Base-by-base conservation (phyloP, 2,329 filamentous ascomycete genomes). In the Alternaria arborescens region DNA sequence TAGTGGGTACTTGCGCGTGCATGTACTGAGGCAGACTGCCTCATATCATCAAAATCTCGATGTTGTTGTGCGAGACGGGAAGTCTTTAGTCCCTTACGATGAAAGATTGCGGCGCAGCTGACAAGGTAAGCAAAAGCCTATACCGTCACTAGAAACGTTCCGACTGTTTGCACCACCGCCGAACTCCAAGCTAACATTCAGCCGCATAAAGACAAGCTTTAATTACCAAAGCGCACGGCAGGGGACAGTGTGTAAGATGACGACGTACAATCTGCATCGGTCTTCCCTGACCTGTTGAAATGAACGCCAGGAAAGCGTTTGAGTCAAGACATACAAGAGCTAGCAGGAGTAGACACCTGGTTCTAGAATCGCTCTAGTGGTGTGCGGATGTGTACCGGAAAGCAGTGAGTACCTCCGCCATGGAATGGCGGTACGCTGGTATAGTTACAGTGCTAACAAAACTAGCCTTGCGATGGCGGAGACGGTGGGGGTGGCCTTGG, bases 141-240 rank as follows among this genome's bases (percentile, higher is more conserved):
- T 24, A 20, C 20, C 22, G 7, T 16, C 20, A 16, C 12, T 8
- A 20, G 84, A 87, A 67, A 83, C 83, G 0, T 65, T 86, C 4
- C 71, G 83, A 1, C 71, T 87, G 0, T 83, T 84, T 46, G 79
- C 83, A 11, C 84, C 85, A 0, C 75, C 87, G 8, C 84, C 85
- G 0, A 82, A 82, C 24, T 83, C 80, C 0, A 80, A 86, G 52
- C 85, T 85, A 7, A 78, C 85, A 5, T 80, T 78, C 32, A 70
- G 78, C 4, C 73, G 75, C 0, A 48, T 61, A 0, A 78, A 78
- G 34, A 76, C 73, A 2, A 60, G 68, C 0, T 80, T 84, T 41
- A 75, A 79, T 65, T 72, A 78, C 58, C 76, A 73, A 24, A 59
- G 64, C 6, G 64, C 81, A 24, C 77, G 79, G 0, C 67, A 58